Conservation (phyloP, 2,329 filamentous ascomycete genomes). For the Fusarium mundagurra region DNA sequence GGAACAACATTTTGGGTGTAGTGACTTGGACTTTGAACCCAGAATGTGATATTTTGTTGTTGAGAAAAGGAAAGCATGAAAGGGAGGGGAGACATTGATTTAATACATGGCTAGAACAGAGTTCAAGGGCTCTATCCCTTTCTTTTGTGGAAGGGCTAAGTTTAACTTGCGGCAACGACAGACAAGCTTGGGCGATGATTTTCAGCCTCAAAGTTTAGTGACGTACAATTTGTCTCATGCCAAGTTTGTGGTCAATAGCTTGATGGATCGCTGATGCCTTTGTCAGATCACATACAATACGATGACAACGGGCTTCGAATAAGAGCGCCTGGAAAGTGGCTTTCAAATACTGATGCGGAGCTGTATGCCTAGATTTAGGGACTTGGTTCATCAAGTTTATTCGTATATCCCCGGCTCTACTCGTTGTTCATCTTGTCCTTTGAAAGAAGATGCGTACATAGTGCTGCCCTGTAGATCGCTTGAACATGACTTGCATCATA, state of each 20-base stretch:
- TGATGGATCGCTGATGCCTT: not conserved
- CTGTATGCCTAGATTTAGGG: not conserved
- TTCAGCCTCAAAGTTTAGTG: not conserved
- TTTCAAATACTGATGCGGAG: not conserved
- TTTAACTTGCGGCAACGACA: not conserved
- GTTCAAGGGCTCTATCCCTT: rapidly evolving
- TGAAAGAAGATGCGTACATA: not conserved
- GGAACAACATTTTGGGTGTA: not conserved
- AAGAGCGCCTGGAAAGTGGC: not conserved
- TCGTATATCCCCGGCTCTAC: too few relatives aligned
- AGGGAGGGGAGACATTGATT: too few relatives aligned
- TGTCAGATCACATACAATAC: not conserved
- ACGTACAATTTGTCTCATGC: too few relatives aligned
- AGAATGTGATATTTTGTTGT: not conserved
- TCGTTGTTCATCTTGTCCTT: not conserved
- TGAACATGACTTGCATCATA: not conserved
- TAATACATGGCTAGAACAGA: not conserved
- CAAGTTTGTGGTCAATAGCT: not conserved
- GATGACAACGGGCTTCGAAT: not conserved
- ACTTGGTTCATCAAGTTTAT: not conserved
- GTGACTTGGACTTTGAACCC: not conserved
- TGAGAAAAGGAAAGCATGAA: not conserved
- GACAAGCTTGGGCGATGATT: too few relatives aligned
- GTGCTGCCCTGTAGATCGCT: not conserved
- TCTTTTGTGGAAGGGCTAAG: not conserved